Conservation (phyloP, 345 rosid species). For the Moricandia moricandioides region DNA sequence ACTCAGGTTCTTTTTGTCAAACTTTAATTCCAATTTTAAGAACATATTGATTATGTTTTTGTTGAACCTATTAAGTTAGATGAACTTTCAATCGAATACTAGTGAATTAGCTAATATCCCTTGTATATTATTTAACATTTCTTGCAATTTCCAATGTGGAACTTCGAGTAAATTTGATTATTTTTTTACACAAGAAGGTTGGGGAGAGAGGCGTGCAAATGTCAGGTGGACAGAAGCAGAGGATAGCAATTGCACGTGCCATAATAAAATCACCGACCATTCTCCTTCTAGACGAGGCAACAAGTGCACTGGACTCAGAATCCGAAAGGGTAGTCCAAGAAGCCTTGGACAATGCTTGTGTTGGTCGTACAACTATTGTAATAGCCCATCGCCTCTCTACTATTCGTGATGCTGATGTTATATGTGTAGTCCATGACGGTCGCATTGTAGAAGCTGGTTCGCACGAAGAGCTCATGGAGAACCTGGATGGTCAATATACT, state of each 20-base stretch:
- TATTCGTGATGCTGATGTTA: constrained; percentile 69
- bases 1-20: constrained; percentile 43
- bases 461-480: constrained; percentile 63
- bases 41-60: neutral
- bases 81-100: too few relatives aligned
- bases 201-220: constrained; percentile 76
- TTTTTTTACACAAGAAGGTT: constrained; percentile 25
- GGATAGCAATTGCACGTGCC: constrained; percentile 46
- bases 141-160: too few relatives aligned
- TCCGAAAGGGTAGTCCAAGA: constrained; percentile 87
- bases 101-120: too few relatives aligned
- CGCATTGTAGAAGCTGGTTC: constrained; percentile 72
- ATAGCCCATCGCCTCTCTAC: constrained; percentile 88
- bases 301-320: constrained; percentile 85
- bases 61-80: too few relatives aligned
- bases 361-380: constrained; percentile 77
- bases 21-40: constrained; percentile 39
- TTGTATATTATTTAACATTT: too few relatives aligned
- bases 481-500: constrained; percentile 64
- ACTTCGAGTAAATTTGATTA: neutral
- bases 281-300: constrained; percentile 78
- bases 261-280: constrained; percentile 73
- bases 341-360: constrained; percentile 78
- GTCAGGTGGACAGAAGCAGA: neutral
- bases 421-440: constrained; percentile 80